These are phyloP conservation scores for Quercus phellos DNA, from an alignment of 331 rosid genomes.

Conservation along the genomic window DNA sequence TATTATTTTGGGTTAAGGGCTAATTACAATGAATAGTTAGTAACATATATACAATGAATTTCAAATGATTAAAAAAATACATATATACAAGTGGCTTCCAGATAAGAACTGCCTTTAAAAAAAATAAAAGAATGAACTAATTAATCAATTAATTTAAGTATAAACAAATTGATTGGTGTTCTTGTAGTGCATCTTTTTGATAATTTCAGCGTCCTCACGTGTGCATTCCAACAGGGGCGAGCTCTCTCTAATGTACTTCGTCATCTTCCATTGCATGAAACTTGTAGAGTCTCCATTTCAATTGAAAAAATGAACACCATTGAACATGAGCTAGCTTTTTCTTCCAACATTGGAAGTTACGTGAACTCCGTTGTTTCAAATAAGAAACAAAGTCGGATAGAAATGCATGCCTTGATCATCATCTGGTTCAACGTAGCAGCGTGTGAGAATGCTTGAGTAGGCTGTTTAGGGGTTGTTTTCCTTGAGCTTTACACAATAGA, in stretches of 20 bases:
- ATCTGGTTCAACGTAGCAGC: slow-evolving; percentile 50
- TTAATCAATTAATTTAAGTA: not conserved
- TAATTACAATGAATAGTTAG: not conserved
- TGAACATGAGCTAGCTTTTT: not conserved
- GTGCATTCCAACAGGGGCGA: not conserved
- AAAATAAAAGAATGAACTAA: not conserved
- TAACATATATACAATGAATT: not conserved
- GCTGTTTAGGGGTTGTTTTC: slow-evolving; percentile 51
- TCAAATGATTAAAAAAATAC: not conserved
- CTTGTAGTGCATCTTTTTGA: not conserved
- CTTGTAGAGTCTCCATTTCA: not conserved
- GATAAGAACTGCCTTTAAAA: not conserved
- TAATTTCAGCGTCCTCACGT: not conserved
- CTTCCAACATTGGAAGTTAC: not conserved
- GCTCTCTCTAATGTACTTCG: not conserved
- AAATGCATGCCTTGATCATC: not conserved
- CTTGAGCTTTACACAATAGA: slow-evolving; percentile 57
- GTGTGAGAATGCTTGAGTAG: slow-evolving; percentile 73
- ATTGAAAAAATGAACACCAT: not conserved
- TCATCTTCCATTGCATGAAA: not conserved
- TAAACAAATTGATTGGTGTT: not conserved
- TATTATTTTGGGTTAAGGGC: not conserved
- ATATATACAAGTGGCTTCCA: not conserved
- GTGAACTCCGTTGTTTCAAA: not conserved
- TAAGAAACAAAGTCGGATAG: not conserved